Evolutionary conservation across 148 eudicot species (phyloP), one percentile per base, ranked within the genome.

Genomic region (Arctostaphylos glauca): DNA sequence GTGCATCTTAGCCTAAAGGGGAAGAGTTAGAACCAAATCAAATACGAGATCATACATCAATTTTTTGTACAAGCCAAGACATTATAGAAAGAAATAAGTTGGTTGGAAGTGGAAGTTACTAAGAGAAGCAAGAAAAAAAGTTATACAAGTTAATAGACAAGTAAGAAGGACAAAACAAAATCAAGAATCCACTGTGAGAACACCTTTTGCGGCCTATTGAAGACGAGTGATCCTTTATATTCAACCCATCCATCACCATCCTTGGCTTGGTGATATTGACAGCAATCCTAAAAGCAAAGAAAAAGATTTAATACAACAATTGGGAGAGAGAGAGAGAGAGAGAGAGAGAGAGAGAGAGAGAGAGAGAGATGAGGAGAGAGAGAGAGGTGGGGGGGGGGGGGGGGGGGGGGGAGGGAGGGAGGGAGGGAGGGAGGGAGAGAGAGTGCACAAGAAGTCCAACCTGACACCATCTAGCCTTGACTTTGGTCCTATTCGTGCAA

Each of bases 201-300:
- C 70, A 86, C 88, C 85, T 86, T 83, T 81, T 83, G 88, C 54
- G 83, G 88, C 83, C 73, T 71, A 80, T 80, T 83, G 70, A 86
- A 83, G 77, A 86, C 85, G 54, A 86, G 81, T 74, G 88, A 83
- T 50, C 85, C 88, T 82, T 76, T 86, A 47, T 86, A 92, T 84
- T 95, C 98, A 56, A 94, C 98, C 98, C 98, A 95, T 41, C 99
- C 98, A 89, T 94, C 98, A 44, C 99, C 99, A 87, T 96, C 98
- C 88, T 92, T 96, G 54, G 99, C 99, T 89, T 96, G 99, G 85
- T 96, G 99, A 89, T 96, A 94, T 83, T 94, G 98, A 81, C 99
- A 88, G 77, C 99, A 96, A 87, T 96, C 98, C 98, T 96, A 84
- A 53, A 84, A 43, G 23, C 66, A 79, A 58, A 81, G 47, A 70